Evolutionary conservation across 108 stramenopile genomes (phyloP).

Genomic region (Mayamaea pseudoterrestris): DNA sequence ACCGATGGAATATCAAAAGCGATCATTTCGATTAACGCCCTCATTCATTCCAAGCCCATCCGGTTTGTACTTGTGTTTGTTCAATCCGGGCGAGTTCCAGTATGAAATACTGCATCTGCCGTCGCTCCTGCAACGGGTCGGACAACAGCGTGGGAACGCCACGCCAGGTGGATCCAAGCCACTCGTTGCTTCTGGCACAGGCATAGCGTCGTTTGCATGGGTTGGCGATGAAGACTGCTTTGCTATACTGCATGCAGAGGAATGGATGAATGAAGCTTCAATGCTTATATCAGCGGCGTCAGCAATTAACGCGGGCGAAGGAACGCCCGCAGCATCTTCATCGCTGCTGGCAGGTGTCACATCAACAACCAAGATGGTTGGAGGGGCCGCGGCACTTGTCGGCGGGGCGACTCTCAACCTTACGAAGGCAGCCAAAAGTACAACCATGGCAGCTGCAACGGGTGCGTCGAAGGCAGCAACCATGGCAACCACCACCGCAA

Average conservation of each 20-base stretch:
- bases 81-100: slow-evolving; percentile 46
- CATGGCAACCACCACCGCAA: neutral
- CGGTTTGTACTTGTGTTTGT: slow-evolving; percentile 48
- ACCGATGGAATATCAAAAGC: slow-evolving; percentile 26
- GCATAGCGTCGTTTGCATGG: slow-evolving; percentile 71
- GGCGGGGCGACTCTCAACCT: neutral
- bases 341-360: neutral
- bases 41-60: slow-evolving; percentile 29
- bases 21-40: slow-evolving; percentile 35
- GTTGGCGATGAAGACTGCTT: slow-evolving; percentile 67
- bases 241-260: slow-evolving; percentile 37
- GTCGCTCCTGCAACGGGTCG: slow-evolving; percentile 30
- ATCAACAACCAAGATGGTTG: neutral
- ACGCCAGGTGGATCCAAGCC: slow-evolving; percentile 15
- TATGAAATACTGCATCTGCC: slow-evolving; percentile 69
- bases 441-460: neutral
- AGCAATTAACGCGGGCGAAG: neutral
- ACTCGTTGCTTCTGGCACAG: slow-evolving; percentile 47
- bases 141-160: slow-evolving; percentile 6
- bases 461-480: neutral
- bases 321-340: neutral
- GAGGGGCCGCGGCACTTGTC: neutral
- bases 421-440: neutral
- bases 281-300: neutral
- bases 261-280: neutral